Evolutionary conservation across 352 stramenopile genomes (phyloP), one percentile per base, ranked within the genome.

Genomic region (Phytophthora constricta): DNA sequence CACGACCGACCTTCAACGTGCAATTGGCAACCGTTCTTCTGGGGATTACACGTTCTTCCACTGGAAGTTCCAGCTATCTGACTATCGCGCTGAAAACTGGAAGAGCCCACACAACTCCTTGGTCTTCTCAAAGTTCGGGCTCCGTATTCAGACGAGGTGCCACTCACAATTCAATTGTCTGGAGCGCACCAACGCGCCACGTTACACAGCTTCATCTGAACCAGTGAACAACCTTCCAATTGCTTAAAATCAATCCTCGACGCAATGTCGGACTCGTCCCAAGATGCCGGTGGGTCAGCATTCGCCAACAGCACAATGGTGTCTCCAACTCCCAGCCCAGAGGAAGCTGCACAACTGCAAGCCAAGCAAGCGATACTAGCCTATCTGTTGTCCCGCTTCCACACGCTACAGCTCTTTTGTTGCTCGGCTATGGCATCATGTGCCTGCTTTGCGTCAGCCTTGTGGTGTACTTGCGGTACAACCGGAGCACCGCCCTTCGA

Each of bases 341-440:
- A 70, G 28, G 49, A 82, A 49, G 59, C 43, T 27, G 65, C 58
- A 10, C 34, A 65, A 52, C 59, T 76, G 10, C 39, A 77, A 17
- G 62, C 70, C 10, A 56, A 78, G 34, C 66, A 79, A 25, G 77
- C 77, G 5, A 54, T 79, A 5, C 25, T 81, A 28, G 70, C 65
- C 13, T 82, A 76, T 53, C 67, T 87, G 41, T 23, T 76, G 17
- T 51, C 42, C 7, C 74, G 74, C 20, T 79, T 84, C 64, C 71
- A 83, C 53, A 83, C 74, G 28, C 58, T 90, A 42, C 77, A 87
- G 73, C 66, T 87, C 49, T 86, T 84, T 25, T 87, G n/a, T 46
- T 87, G 17, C 53, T 80, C 2, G 77, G 74, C 26, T 88, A 90
- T 57, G 67, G 79, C 25, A 81, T 87, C 68, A 89, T 89, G 80